Percentiles rank a stretch among this genome's conserved stretches.
These are phyloP conservation scores for Penicillium sp. DNA, from an alignment of 2,329 filamentous ascomycete genomes.

Conservation along the genomic window DNA sequence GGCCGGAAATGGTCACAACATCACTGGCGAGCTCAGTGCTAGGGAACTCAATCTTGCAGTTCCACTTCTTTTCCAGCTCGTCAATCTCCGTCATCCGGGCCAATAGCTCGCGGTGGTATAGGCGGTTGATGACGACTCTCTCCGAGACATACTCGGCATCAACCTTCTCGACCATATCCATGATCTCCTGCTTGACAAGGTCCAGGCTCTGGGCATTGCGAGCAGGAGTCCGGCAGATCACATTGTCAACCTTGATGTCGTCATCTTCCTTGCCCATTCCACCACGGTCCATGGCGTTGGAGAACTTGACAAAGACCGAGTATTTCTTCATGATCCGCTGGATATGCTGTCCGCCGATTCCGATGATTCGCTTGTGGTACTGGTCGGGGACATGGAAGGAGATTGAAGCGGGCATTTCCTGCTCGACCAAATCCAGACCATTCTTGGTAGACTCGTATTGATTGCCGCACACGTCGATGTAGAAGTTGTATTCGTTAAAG, in stretches of 20 bases:
- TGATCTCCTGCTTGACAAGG: slow-evolving; percentile 95
- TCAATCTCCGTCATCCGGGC: slow-evolving; percentile 84
- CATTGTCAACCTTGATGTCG: slow-evolving; percentile 97
- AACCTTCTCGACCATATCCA: slow-evolving; percentile 98
- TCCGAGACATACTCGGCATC: slow-evolving; percentile 97
- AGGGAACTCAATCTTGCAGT: slow-evolving; percentile 98
- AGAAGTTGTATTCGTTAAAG: slow-evolving; percentile 99
- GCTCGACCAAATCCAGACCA: slow-evolving; percentile 86
- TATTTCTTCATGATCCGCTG: slow-evolving; percentile 99
- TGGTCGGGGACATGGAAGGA: slow-evolving; percentile 99
- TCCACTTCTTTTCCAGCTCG: slow-evolving; percentile 96
- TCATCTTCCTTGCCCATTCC: slow-evolving; percentile 93
- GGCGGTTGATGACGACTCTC: slow-evolving; percentile 84
- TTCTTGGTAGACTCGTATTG: slow-evolving; percentile 94
- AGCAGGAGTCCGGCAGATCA: slow-evolving; percentile 95
- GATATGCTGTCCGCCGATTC: slow-evolving; percentile 96
- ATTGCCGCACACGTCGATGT: slow-evolving; percentile 91
- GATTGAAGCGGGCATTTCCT: slow-evolving; percentile 98
- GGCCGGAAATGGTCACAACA: slow-evolving; percentile 89
- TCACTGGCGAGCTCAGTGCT: slow-evolving; percentile 97
- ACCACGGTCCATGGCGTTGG: slow-evolving; percentile 96
- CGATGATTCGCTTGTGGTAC: slow-evolving; percentile 99
- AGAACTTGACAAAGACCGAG: slow-evolving; percentile 99
- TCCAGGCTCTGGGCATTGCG: slow-evolving; percentile 96
- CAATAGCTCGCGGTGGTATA: slow-evolving; percentile 93